Evolutionary conservation across 768 basidiomycete genomes (phyloP).

Genomic region (Panaeolus cyanescens): DNA sequence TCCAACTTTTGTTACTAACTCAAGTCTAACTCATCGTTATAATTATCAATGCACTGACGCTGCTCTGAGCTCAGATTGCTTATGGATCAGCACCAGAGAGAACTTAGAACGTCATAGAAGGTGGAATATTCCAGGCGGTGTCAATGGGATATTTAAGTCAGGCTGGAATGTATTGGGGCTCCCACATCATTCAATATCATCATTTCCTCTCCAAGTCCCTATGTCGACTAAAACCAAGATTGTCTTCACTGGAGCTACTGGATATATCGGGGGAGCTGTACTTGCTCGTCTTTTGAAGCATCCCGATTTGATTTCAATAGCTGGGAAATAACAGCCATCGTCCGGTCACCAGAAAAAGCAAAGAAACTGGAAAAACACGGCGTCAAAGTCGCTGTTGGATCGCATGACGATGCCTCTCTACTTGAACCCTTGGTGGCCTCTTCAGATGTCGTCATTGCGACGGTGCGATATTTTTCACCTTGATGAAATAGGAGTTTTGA

Average conservation of each 20-base stretch:
- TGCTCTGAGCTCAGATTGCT: background rate
- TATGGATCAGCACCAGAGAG: background rate
- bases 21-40: background rate
- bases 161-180: background rate
- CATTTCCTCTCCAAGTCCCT: background rate
- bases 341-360: constrained; percentile 48
- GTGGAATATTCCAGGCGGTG: background rate
- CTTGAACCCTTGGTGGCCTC: constrained; percentile 45
- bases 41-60: background rate
- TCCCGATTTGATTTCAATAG: constrained; percentile 28
- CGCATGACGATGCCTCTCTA: constrained; percentile 41
- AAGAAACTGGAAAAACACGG: constrained; percentile 37
- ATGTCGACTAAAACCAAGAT: background rate
- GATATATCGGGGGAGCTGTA: constrained; percentile 53
- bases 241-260: constrained; percentile 13
- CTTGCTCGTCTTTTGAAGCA: constrained; percentile 42
- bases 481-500: background rate
- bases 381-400: constrained; percentile 42
- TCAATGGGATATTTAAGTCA: background rate
- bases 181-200: background rate
- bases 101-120: background rate
- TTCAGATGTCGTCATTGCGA: constrained; percentile 46
- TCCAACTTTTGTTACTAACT: background rate
- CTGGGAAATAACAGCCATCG: constrained; percentile 44
- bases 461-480: constrained; percentile 23